Percentiles rank a stretch among this genome's conserved stretches.
Conservation (phyloP, 2,329 filamentous ascomycete genomes). For the Hypoxylon sp. region DNA sequence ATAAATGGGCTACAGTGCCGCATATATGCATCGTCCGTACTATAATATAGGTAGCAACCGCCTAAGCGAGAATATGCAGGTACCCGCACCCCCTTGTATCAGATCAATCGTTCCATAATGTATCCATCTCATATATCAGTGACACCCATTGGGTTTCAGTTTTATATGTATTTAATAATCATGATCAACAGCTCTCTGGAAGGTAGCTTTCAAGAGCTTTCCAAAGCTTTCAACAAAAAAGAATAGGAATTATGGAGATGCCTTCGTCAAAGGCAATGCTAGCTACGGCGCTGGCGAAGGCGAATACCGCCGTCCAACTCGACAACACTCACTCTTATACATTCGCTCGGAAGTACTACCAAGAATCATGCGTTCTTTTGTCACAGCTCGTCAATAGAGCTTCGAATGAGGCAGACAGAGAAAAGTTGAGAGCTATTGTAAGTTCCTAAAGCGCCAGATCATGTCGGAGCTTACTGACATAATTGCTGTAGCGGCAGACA, state of each 20-base stretch:
- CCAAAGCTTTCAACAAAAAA: slow-evolving; percentile 5
- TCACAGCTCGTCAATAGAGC: slow-evolving; percentile 46
- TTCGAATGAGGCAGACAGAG: slow-evolving; percentile 41
- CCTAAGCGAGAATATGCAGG: slow-evolving; percentile 40
- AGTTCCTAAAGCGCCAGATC: slow-evolving; percentile 23
- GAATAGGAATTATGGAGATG: slow-evolving; percentile 31
- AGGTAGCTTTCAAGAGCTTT: not conserved
- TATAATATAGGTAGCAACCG: not conserved
- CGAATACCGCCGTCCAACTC: slow-evolving; percentile 52
- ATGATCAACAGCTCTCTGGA: slow-evolving; percentile 5
- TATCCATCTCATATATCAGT: slow-evolving; percentile 27
- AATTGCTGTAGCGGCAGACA: slow-evolving; percentile 38
- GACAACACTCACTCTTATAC: slow-evolving; percentile 50
- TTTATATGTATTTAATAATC: slow-evolving; percentile 14
- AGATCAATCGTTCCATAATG: slow-evolving; percentile 37
- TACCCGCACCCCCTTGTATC: slow-evolving; percentile 41
- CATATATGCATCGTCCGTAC: slow-evolving; percentile 22
- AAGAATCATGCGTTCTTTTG: slow-evolving; percentile 48
- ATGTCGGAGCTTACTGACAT: slow-evolving; percentile 33
- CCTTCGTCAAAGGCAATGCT: slow-evolving; percentile 50
- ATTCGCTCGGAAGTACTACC: slow-evolving; percentile 50
- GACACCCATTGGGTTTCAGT: slow-evolving; percentile 39
- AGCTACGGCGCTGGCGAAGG: slow-evolving; percentile 50
- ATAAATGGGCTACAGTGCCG: slow-evolving; percentile 1
- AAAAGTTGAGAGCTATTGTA: slow-evolving; percentile 48